A percentile compares a stretch with the other conserved stretches of the same genome.
These are phyloP conservation scores for Raphidocelis subcapitata DNA, from an alignment of 139 green algal species.

Conservation along the genomic window DNA sequence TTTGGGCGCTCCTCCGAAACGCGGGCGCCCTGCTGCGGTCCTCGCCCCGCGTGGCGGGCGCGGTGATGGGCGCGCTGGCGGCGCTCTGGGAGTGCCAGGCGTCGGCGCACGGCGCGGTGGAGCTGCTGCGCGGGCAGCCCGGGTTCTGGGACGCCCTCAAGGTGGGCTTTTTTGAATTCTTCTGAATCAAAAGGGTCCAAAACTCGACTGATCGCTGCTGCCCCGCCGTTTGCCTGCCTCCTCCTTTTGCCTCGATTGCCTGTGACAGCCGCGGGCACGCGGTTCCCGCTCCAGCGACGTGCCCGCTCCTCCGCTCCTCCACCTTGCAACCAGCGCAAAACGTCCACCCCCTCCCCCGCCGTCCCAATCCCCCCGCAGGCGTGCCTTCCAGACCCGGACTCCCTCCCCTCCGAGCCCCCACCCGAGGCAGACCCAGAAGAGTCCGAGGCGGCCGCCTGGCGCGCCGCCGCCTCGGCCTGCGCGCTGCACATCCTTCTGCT, in stretches of 20 bases:
- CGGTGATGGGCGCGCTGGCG: slow-evolving; percentile 41
- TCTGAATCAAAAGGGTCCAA: too few relatives aligned
- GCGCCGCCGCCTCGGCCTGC: slow-evolving; percentile 27
- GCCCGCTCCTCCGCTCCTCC: too few relatives aligned
- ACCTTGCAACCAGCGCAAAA: too few relatives aligned
- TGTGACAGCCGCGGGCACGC: background rate
- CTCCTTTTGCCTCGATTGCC: background rate
- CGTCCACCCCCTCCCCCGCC: background rate
- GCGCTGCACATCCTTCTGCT: slow-evolving; percentile 7
- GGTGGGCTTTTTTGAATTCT: background rate
- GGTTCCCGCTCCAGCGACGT: background rate
- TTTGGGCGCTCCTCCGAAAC: slow-evolving; percentile 43
- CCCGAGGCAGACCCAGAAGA: background rate
- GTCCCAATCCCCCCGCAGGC: background rate
- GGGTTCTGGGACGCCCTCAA: slow-evolving; percentile 42
- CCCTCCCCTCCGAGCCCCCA: background rate
- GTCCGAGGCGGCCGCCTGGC: slow-evolving; percentile 12
- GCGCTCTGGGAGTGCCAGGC: slow-evolving; percentile 54
- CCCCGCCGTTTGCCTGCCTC: slow-evolving; percentile 11
- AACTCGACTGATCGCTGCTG: slow-evolving; percentile 2
- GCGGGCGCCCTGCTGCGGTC: slow-evolving; percentile 25
- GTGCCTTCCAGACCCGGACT: background rate
- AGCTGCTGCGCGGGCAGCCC: slow-evolving; percentile 40
- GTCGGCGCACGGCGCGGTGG: slow-evolving; percentile 31
- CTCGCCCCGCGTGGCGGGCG: slow-evolving; percentile 45